Conservation (phyloP, 139 green algal species). For the Tetraselmis chui region DNA sequence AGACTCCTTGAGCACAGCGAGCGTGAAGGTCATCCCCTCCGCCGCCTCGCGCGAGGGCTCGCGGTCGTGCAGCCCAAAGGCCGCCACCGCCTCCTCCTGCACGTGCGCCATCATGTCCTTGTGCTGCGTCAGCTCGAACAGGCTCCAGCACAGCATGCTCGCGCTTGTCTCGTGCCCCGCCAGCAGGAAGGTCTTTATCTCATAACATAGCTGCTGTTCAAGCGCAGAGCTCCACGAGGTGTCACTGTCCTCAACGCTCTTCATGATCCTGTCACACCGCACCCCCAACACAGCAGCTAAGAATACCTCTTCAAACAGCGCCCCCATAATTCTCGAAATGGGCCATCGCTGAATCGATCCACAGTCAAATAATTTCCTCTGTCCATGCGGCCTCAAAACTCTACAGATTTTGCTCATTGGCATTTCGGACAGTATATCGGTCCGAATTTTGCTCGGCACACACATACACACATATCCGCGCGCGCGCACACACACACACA, state of each 20-base stretch:
- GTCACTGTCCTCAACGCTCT: slow-evolving; percentile 17
- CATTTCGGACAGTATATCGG: no score
- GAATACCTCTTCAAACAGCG: no score
- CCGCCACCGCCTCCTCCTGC: slow-evolving; percentile 13
- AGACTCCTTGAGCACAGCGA: slow-evolving; percentile 76
- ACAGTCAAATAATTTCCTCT: no score
- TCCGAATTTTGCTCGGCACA: no score
- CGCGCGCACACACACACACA: no score
- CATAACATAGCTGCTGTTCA: slow-evolving; percentile 87
- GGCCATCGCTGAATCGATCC: no score
- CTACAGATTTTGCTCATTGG: no score
- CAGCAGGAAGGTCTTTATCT: slow-evolving; percentile 95
- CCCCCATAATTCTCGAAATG: no score
- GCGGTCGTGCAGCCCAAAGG: slow-evolving; percentile 3
- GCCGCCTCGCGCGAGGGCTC: slow-evolving; percentile 40
- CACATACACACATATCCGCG: no score
- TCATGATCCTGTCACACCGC: background rate
- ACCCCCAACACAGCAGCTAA: no score
- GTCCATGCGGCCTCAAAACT: no score
- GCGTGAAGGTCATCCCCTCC: slow-evolving; percentile 72
- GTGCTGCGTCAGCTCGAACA: slow-evolving; percentile 61
- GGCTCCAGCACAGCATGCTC: slow-evolving; percentile 85
- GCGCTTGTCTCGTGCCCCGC: slow-evolving; percentile 91
- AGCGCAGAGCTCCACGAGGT: slow-evolving; percentile 47
- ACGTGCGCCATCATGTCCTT: slow-evolving; percentile 6